Evolutionary conservation across 257 asterid species (phyloP), one percentile per base, ranked within the genome.

Genomic region (Thymus mandschuricus): DNA sequence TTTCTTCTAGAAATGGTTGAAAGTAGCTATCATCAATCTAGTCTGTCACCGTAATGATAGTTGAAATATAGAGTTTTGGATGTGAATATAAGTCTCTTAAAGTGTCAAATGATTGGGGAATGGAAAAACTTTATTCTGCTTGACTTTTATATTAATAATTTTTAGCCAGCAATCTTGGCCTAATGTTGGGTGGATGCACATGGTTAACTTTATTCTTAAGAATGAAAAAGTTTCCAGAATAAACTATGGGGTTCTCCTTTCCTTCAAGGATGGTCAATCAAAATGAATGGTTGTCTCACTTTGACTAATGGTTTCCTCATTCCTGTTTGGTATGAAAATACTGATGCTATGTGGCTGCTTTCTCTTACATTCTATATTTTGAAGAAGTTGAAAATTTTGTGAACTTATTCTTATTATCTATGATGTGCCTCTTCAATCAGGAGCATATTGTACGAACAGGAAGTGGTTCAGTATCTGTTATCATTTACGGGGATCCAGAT

Each of bases 401-500:
- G 49, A 55, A 35, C 29, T 35, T 38, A 61, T 60, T 72, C 75
- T 77, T 60, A 79, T 69, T 28, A 45, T 74, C 67, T 65, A 15
- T n/a, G 31, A 40, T 71, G 57, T 38, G 3, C 55, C 40, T 71
- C 68, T 82, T 77, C 57, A 64, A 55, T 49, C 96, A 93, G 98
- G 96, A 93, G 83, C 96, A 93, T 86, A 76, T 77, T 61, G 81
- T 93, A 63, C 86, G 82, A 51, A 91, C 96, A 40, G 87, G 89
- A 72, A 79, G 51, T 77, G 97, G 91, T 70, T 87, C 96, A 73
- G 88, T 91, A 57, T 91, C 96, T 63, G 97, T 91, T 76, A 89
- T 89, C 66, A 87, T 91, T 50, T 91, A 89, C 73, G 97, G 97
- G 54, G 95, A 91, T 70, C 88, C 86, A 69, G 96, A 93, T 64